Evolutionary conservation across 2,329 filamentous ascomycete genomes (phyloP), one percentile per base, ranked within the genome.

Genomic region (Teratosphaeriaceae sp.): DNA sequence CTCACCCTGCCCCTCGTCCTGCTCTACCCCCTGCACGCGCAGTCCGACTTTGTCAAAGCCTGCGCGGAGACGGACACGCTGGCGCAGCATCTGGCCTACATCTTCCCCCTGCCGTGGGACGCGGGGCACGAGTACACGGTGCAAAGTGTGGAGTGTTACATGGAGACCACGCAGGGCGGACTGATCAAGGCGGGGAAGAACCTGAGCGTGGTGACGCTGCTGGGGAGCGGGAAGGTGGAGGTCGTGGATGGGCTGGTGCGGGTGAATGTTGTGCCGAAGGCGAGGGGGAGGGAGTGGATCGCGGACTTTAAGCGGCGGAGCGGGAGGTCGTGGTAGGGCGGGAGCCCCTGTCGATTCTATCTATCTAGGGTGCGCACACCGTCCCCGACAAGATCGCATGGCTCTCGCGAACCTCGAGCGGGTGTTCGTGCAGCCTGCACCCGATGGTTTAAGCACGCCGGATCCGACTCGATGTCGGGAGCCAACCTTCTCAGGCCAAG

Each of bases 51-150:
- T 56, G 77, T 98, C 65, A 95, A 94, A 70, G 78, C 79, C 0
- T 92, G 95, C 56, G 74, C 75, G 40, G 92, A 97, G 71, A 79
- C 75, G 46, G 81, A 92, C 54, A 76, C 75, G 13, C 71, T 96
- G 21, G 74, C 73, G 6, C 81, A 90, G 52, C 89, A 96, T 64
- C 71, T 98, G 38, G 72, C 74, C 3, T 95, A 96, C 58, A 82
- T 97, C 8, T 78, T 98, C 45, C 90, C 89, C 2, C 65, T 88
- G 56, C 88, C 88, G 11, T 98, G 92, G 92, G 92, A 97, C 56
- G 58, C 64, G 13, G 69, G 74, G 47, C 66, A 74, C 1, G 80
- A 80, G 56, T 96, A 95, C 64, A 76, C 69, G 1, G 54, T 73
- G 1, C 71, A 72, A 0, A 71, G 66, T 1, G 86, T 95, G 3